Evolutionary conservation across 495 filamentous ascomycete genomes (phyloP).

Genomic region (Xylaria cubensis): DNA sequence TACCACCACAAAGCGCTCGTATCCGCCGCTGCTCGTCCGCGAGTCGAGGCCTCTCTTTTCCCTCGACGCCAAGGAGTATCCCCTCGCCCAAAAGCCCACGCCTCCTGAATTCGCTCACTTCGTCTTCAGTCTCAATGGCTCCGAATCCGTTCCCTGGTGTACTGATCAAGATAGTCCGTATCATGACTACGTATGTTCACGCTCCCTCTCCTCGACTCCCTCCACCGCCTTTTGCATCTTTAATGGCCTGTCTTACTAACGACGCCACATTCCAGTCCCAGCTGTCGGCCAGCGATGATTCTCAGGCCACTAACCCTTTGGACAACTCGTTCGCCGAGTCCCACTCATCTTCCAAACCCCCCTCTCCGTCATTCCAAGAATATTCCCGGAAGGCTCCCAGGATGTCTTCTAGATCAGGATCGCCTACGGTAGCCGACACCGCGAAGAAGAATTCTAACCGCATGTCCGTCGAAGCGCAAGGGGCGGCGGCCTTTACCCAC

Average conservation of each 20-base stretch:
- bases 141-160: conserved; percentile 65
- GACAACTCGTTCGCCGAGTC: conserved; percentile 40
- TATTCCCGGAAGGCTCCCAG: conserved; percentile 32
- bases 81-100: conserved; percentile 80
- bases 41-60: conserved; percentile 74
- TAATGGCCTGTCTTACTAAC: conserved; percentile 26
- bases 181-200: conserved; percentile 59
- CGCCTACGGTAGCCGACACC: conserved; percentile 43
- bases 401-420: conserved; percentile 37
- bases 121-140: conserved; percentile 65
- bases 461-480: conserved; percentile 35
- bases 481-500: conserved; percentile 29
- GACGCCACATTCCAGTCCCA: conserved; percentile 39
- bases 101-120: conserved; percentile 76
- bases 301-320: conserved; percentile 42
- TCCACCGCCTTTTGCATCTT: background rate
- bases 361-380: conserved; percentile 29
- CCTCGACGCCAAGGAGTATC: conserved; percentile 88
- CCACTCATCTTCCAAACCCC: conserved; percentile 30
- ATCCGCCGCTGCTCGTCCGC: conserved; percentile 81
- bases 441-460: conserved; percentile 40
- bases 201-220: conserved; percentile 12
- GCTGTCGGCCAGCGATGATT: conserved; percentile 44
- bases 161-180: conserved; percentile 67
- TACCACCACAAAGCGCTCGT: conserved; percentile 88